A percentile compares a stretch with the other conserved stretches of the same genome.
phyloP scores from a whole-genome alignment of 2,329 filamentous ascomycete species.

The Diplodia corticola region DNA sequence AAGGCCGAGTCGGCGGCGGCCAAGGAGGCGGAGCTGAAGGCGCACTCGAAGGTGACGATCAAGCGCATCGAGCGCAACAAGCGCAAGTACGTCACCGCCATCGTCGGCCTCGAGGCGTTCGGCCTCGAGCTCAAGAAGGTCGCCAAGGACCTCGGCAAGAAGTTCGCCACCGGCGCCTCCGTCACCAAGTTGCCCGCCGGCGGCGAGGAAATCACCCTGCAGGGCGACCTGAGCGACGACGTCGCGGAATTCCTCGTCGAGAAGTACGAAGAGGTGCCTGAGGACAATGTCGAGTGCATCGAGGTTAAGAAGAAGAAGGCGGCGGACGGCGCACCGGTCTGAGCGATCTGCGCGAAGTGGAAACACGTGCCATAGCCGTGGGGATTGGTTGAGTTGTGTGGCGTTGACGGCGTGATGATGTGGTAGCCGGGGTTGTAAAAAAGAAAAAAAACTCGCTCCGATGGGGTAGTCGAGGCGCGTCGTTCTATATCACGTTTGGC shows the following conservation, averaged over 20 bases:
- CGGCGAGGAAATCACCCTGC: constrained; percentile 95
- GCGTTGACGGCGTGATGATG: neutral
- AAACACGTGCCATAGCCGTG: neutral
- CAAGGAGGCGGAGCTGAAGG: constrained; percentile 79
- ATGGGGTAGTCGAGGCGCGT: neutral
- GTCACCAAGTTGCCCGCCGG: constrained; percentile 87
- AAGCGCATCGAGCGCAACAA: constrained; percentile 98
- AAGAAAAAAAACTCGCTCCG: neutral
- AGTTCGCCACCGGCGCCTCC: constrained; percentile 90
- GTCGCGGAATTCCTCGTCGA: constrained; percentile 88
- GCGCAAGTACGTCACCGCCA: constrained; percentile 91
- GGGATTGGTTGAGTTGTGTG: neutral
- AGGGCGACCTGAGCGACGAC: constrained; percentile 95
- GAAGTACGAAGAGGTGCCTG: constrained; percentile 85
- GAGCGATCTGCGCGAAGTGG: no score
- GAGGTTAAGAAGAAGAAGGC: constrained; percentile 23
- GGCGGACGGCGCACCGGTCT: neutral
- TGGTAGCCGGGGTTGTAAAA: neutral
- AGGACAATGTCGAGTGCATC: constrained; percentile 76
- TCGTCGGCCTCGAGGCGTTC: constrained; percentile 88
- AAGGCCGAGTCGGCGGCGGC: constrained; percentile 87
- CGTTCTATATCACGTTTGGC: neutral
- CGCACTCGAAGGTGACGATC: constrained; percentile 80
- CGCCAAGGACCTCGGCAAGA: constrained; percentile 96
- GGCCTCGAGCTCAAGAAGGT: constrained; percentile 93